These are phyloP conservation scores for Tylopilus sp. DNA, from an alignment of 1,284 basidiomycete genomes.

Conservation along the genomic window DNA sequence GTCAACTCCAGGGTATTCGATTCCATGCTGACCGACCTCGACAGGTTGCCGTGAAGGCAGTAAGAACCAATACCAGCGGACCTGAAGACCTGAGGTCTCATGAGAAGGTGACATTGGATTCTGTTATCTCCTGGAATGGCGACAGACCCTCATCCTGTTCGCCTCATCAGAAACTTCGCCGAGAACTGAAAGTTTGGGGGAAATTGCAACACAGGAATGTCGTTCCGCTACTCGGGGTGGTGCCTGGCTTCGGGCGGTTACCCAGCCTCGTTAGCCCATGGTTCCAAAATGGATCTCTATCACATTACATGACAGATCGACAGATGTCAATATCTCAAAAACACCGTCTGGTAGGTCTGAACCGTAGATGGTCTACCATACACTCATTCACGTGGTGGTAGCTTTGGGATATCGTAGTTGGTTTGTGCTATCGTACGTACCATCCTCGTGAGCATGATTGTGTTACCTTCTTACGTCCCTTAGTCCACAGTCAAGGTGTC, in stretches of 20 bases:
- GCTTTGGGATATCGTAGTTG: slow-evolving; percentile 26
- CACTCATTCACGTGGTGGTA: slow-evolving; percentile 2
- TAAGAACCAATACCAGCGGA: slow-evolving; percentile 7
- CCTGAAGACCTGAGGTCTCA: not conserved
- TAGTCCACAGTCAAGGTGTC: slow-evolving; percentile 24
- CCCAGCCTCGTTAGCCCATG: slow-evolving; percentile 29
- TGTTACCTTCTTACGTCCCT: not conserved
- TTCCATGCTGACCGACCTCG: not conserved
- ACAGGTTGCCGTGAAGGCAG: slow-evolving; percentile 27
- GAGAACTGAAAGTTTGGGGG: slow-evolving; percentile 28
- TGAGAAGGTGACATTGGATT: slow-evolving; percentile 15
- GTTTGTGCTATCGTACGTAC: slow-evolving; percentile 29
- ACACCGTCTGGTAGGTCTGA: slow-evolving; percentile 16
- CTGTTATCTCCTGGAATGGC: not conserved
- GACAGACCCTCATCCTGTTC: not conserved
- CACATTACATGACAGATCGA: slow-evolving; percentile 12
- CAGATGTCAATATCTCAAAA: slow-evolving; percentile 1
- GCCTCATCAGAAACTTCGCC: slow-evolving; percentile 21
- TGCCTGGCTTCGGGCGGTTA: slow-evolving; percentile 19
- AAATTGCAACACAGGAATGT: slow-evolving; percentile 24
- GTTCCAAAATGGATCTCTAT: slow-evolving; percentile 28
- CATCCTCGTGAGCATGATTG: not conserved
- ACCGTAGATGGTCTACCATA: not conserved
- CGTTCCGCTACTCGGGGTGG: slow-evolving; percentile 29
- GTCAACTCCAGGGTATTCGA: not conserved